Percentiles rank a stretch among this genome's conserved stretches.
phyloP scores from a whole-genome alignment of 129 eudicot species.

The Helichrysum umbraculigerum region DNA sequence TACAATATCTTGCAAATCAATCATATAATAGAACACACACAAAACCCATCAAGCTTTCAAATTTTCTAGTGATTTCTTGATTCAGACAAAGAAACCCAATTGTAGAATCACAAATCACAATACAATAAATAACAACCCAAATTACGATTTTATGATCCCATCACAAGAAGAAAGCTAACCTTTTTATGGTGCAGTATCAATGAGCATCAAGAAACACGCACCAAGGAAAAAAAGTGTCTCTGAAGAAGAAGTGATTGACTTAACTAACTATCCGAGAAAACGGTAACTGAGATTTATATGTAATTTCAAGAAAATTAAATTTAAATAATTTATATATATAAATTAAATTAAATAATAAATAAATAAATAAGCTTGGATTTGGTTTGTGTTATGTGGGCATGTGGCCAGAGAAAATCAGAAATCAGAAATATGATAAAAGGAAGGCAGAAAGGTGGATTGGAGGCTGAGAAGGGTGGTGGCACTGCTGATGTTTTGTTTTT shows the following conservation, averaged over 20 bases:
- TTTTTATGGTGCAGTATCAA: conserved; percentile 5
- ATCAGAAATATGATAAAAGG: conserved; percentile 18
- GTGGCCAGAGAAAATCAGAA: conserved; percentile 13
- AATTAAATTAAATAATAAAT: not conserved
- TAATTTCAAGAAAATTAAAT: not conserved
- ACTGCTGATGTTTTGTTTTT: conserved; percentile 13
- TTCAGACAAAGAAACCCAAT: conserved; percentile 1
- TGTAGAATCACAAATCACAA: not conserved
- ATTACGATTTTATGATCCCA: no score
- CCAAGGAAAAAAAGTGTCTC: no score
- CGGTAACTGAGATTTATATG: conserved; percentile 23
- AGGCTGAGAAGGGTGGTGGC: conserved; percentile 30
- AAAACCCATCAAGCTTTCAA: not conserved
- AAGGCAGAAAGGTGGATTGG: conserved; percentile 26
- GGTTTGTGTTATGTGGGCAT: conserved; percentile 1
- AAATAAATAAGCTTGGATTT: conserved; percentile 5
- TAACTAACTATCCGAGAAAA: conserved; percentile 23
- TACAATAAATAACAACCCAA: not conserved
- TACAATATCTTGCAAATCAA: conserved; percentile 2
- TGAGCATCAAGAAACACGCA: conserved; percentile 15
- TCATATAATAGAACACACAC: not conserved
- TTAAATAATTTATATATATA: not conserved
- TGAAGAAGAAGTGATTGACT: conserved; percentile 17
- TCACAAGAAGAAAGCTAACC: conserved; percentile 21
- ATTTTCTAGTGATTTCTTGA: conserved; percentile 19